These are phyloP conservation scores for Eucalyptus marginata DNA, from an alignment of 345 rosid species.

Conservation along the genomic window DNA sequence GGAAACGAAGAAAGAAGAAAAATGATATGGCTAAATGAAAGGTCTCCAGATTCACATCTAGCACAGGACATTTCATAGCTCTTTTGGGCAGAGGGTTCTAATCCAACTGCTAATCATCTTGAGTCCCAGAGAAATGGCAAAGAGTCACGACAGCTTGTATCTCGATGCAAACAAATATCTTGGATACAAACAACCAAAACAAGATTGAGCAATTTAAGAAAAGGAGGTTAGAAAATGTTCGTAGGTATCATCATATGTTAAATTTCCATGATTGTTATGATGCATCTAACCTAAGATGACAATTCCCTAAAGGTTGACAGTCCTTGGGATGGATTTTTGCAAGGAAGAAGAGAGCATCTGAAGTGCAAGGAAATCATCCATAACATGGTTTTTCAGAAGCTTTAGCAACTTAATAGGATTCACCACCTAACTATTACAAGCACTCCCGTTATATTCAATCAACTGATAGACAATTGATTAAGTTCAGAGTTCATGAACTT, in stretches of 20 bases:
- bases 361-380: background rate
- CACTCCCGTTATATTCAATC: background rate
- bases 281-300: background rate
- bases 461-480: background rate
- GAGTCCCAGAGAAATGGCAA: background rate
- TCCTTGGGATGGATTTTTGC: background rate
- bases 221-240: background rate
- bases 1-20: background rate
- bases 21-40: background rate
- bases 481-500: background rate
- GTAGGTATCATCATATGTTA: background rate
- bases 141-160: background rate
- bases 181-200: background rate
- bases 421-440: background rate
- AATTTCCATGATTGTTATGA: background rate
- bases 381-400: background rate
- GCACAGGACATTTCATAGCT: background rate
- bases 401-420: background rate
- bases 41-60: background rate
- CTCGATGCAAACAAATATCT: background rate
- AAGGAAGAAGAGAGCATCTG: background rate
- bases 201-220: background rate
- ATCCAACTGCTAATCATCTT: background rate
- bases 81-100: background rate
- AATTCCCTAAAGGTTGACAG: background rate